Conservation (phyloP, 805 yeast genomes). For the Nakazawaea wickerhamii region DNA sequence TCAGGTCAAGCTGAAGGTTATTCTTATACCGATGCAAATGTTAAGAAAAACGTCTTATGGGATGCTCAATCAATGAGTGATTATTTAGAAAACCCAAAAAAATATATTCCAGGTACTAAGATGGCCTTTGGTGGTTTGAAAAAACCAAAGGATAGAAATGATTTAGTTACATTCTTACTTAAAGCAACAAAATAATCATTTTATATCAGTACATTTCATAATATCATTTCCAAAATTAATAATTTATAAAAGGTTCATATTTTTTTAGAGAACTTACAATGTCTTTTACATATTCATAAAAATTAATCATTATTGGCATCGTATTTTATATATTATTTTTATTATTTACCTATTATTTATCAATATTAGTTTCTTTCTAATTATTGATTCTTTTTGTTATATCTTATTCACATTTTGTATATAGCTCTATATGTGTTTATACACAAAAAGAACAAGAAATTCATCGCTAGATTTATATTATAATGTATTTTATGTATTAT, state of each 20-base stretch:
- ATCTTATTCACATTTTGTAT: slow-evolving; percentile 1
- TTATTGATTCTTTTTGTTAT: background rate
- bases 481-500: too few relatives aligned
- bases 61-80: slow-evolving; percentile 81
- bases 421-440: background rate
- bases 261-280: background rate
- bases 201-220: background rate
- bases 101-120: slow-evolving; percentile 99
- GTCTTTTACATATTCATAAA: background rate
- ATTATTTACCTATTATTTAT: slow-evolving; percentile 1
- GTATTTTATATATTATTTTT: background rate
- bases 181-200: slow-evolving; percentile 40
- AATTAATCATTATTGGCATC: background rate
- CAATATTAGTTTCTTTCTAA: background rate
- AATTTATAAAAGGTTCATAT: slow-evolving; percentile 5
- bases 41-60: slow-evolving; percentile 92
- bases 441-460: slow-evolving; percentile 1
- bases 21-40: slow-evolving; percentile 98
- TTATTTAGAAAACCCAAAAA: slow-evolving; percentile 99
- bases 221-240: slow-evolving; percentile 10
- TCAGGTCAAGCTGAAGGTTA: slow-evolving; percentile 91
- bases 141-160: slow-evolving; percentile 98
- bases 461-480: too few relatives aligned
- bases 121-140: slow-evolving; percentile 99
- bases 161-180: slow-evolving; percentile 80